These are phyloP conservation scores for Aspergillus ruber DNA, from an alignment of 2,329 filamentous ascomycete species.

Conservation along the genomic window DNA sequence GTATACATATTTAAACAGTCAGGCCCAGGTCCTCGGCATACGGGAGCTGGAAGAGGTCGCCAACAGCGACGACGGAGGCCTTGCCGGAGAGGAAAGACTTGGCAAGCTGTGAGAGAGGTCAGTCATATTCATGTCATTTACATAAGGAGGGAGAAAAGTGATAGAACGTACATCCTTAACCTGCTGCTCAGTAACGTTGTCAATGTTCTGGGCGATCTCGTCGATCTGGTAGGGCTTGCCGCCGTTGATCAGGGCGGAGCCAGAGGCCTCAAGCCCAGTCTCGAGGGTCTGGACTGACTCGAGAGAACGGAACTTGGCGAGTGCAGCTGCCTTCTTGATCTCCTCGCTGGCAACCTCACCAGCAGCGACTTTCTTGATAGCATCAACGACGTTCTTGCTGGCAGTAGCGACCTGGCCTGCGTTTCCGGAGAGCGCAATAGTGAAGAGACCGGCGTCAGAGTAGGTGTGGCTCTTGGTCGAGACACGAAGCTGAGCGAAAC, in stretches of 20 bases:
- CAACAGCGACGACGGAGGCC: conserved; percentile 81
- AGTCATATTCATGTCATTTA: conserved; percentile 5
- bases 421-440: conserved; percentile 71
- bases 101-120: conserved; percentile 58
- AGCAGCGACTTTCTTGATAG: conserved; percentile 71
- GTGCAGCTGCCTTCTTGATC: conserved; percentile 82
- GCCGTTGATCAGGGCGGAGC: conserved; percentile 73
- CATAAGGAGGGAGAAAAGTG: background rate
- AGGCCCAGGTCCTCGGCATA: conserved; percentile 92
- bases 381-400: conserved; percentile 70
- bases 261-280: conserved; percentile 73
- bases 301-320: conserved; percentile 87
- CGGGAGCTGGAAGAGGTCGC: conserved; percentile 84
- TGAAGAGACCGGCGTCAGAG: conserved; percentile 88
- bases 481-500: conserved; percentile 60
- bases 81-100: conserved; percentile 82
- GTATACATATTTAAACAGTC: conserved; percentile 64
- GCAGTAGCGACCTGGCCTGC: conserved; percentile 67
- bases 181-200: conserved; percentile 74
- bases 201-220: conserved; percentile 69
- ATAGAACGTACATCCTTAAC: conserved; percentile 68
- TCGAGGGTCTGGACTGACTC: conserved; percentile 73
- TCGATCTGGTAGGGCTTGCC: conserved; percentile 79
- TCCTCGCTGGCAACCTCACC: conserved; percentile 76
- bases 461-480: conserved; percentile 75